These are phyloP conservation scores for Dactylellina leptospora DNA, from an alignment of 2,329 filamentous ascomycete genomes.

Conservation along the genomic window DNA sequence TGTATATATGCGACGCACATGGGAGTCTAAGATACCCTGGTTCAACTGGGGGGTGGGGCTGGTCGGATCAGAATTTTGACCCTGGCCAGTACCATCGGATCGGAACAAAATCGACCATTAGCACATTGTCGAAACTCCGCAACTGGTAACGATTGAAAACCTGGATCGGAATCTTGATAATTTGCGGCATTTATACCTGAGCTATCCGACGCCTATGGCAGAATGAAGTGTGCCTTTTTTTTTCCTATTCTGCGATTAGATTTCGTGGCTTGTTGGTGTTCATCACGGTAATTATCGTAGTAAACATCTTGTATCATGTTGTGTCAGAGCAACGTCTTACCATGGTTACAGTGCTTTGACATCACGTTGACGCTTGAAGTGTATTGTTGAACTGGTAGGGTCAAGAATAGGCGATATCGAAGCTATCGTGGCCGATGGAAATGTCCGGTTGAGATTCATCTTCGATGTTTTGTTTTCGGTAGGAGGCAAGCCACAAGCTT, in stretches of 20 bases:
- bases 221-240: too few species aligned
- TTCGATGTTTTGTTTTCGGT: conserved; percentile 21
- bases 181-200: conserved; percentile 38
- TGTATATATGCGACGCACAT: conserved; percentile 44
- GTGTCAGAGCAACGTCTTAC: conserved; percentile 46
- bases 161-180: conserved; percentile 20
- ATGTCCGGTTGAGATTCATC: too few species aligned
- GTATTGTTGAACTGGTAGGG: neutral
- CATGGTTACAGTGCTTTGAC: conserved; percentile 30
- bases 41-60: conserved; percentile 5
- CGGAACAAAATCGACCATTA: conserved; percentile 36
- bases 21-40: conserved; percentile 21
- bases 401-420: neutral
- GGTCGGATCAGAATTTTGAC: too few species aligned
- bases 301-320: conserved; percentile 16
- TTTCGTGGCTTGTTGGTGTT: neutral
- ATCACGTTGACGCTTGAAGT: neutral
- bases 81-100: conserved; percentile 16
- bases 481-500: conserved; percentile 12
- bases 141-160: too few species aligned
- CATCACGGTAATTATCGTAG: conserved; percentile 4
- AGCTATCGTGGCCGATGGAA: conserved; percentile 26
- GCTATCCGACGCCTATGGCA: conserved; percentile 6
- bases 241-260: neutral
- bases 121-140: too few species aligned